phyloP scores from a whole-genome alignment of 805 yeast species.

The Saturnispora bothae region DNA sequence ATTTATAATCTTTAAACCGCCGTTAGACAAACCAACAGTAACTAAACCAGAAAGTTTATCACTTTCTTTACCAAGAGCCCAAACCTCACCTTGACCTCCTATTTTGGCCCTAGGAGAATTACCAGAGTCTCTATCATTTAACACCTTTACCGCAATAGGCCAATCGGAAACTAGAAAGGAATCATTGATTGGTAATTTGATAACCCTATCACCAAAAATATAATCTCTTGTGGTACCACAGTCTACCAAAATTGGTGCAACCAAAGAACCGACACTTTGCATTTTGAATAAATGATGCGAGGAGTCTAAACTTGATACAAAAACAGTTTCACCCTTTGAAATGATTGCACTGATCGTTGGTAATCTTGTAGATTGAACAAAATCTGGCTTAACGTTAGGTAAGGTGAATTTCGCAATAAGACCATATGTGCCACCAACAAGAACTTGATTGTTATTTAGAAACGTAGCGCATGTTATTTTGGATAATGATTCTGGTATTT shows the following conservation, averaged over 20 bases:
- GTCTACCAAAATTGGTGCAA: slow-evolving; percentile 3
- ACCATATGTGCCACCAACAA: slow-evolving; percentile 22
- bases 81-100: slow-evolving; percentile 10
- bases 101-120: slow-evolving; percentile 7
- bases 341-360: slow-evolving; percentile 18
- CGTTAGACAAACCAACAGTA: slow-evolving; percentile 14
- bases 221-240: slow-evolving; percentile 16
- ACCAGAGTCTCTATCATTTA: slow-evolving; percentile 5
- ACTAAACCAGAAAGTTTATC: slow-evolving; percentile 7
- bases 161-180: slow-evolving; percentile 8
- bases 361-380: slow-evolving; percentile 17
- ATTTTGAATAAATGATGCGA: neutral
- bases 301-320: slow-evolving; percentile 8
- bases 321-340: slow-evolving; percentile 11
- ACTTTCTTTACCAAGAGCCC: slow-evolving; percentile 6
- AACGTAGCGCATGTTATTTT: slow-evolving; percentile 20
- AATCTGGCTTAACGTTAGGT: slow-evolving; percentile 15
- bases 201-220: slow-evolving; percentile 1
- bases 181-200: neutral
- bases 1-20: slow-evolving; percentile 14
- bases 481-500: slow-evolving; percentile 11
- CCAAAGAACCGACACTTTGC: neutral
- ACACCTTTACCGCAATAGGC: slow-evolving; percentile 7
- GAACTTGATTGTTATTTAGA: slow-evolving; percentile 18
- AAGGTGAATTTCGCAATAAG: slow-evolving; percentile 22